Conservation (phyloP, 345 rosid genomes). For the Salix udensis region DNA sequence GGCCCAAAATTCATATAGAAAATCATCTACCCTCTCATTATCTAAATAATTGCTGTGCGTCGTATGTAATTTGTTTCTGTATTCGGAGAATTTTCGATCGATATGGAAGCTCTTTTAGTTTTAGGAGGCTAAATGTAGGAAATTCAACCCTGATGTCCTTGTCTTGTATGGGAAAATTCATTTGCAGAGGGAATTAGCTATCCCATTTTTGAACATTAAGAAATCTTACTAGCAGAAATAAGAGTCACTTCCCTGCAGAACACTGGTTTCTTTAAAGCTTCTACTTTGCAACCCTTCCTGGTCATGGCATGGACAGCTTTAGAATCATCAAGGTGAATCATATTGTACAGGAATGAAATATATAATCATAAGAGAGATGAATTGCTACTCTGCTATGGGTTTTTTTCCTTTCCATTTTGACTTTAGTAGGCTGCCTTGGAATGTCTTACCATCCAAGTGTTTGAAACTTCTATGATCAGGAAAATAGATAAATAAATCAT, state of each 20-base stretch:
- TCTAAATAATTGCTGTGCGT: background rate
- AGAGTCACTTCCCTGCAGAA: background rate
- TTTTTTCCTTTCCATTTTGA: too few relatives aligned
- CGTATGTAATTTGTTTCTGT: background rate
- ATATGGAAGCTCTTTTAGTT: background rate
- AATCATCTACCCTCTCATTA: background rate
- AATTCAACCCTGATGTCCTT: background rate
- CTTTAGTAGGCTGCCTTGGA: too few relatives aligned
- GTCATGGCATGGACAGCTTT: background rate
- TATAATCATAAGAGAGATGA: too few relatives aligned
- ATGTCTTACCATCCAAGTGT: too few relatives aligned
- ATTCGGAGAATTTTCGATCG: background rate
- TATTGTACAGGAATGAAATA: background rate
- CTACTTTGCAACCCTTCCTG: background rate
- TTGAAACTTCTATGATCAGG: too few relatives aligned
- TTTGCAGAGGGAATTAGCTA: background rate
- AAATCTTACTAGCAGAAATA: background rate
- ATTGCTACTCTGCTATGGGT: too few relatives aligned
- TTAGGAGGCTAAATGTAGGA: background rate
- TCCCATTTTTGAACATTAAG: background rate
- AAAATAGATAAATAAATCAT: background rate
- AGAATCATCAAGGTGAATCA: background rate
- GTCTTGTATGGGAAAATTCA: background rate
- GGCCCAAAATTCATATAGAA: background rate
- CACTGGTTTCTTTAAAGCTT: background rate